Conservation (phyloP, 164 flowering plant species). For the Umbilicus rupestris region DNA sequence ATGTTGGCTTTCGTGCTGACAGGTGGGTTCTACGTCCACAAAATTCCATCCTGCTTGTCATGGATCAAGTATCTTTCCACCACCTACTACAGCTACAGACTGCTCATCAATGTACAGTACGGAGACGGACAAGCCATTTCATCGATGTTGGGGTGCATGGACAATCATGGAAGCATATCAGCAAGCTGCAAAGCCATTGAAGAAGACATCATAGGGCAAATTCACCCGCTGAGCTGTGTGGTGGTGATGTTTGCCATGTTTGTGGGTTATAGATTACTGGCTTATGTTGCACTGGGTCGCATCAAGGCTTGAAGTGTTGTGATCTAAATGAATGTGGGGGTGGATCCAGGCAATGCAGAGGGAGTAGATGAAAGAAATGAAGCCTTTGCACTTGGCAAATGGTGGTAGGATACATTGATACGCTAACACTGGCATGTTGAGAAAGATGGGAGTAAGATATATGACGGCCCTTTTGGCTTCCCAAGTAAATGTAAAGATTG, state of each 20-base stretch:
- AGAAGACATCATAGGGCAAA: conserved; percentile 43
- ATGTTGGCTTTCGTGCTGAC: conserved; percentile 76
- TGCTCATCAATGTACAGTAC: conserved; percentile 55
- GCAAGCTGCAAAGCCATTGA: conserved; percentile 40
- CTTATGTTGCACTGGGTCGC: conserved; percentile 55
- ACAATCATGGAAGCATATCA: conserved; percentile 8
- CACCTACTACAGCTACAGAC: conserved; percentile 56
- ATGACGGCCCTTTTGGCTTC: background rate
- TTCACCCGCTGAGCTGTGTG: conserved; percentile 28
- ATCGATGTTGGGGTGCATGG: conserved; percentile 34
- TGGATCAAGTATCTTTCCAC: conserved; percentile 75
- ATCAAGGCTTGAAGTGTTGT: conserved; percentile 24
- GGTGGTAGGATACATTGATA: background rate
- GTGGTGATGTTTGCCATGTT: conserved; percentile 42
- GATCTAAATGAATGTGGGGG: background rate
- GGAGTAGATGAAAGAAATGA: background rate
- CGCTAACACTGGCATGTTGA: background rate
- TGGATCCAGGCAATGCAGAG: background rate
- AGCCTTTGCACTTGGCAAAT: background rate
- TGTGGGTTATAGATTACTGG: conserved; percentile 60
- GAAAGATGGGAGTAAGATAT: background rate
- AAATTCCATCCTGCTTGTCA: conserved; percentile 42
- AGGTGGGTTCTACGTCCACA: conserved; percentile 80
- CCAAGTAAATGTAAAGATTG: background rate
- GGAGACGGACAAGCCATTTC: conserved; percentile 34